Base-by-base conservation (phyloP, 805 yeast species). In the Kurtzmaniella fragi region DNA sequence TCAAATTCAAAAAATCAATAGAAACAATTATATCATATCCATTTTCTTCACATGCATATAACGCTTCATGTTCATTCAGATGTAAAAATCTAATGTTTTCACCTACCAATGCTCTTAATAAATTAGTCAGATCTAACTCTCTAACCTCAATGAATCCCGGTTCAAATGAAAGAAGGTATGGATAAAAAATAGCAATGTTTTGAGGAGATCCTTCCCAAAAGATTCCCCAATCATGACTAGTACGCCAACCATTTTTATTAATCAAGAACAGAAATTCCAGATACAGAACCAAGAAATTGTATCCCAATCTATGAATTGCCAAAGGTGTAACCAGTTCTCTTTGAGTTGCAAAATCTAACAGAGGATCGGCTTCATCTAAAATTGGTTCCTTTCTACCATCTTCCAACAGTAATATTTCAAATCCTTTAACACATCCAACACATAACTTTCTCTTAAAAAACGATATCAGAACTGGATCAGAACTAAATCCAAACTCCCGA, bases 141-240 rank as follows among this genome's bases (percentile, higher is more conserved):
- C 99, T 75, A 34, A 93, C 84, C 64, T 93, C 99, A 57, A 93
- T 87, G 52, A 93, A 89, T 42, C 78, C 83, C 14, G 82, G 77
- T 56, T 91, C 98, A 64, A 93, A 93, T 4, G 96, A 93, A 37
- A 93, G 65, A 39, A 93, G 69, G 56, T 89, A 91, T 3, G 99
- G 99, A 64, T 90, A 91, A 76, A 95, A 88, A 34, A 93, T 71
- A 13, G 97, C 95, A 59, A 93, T 88, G 44, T 82, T 80, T 54
- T 84, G 93, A 5, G 99, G 98, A 37, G 81, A 77, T 28, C 98
- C 97, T 64, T 93, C 98, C 99, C 99, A 93, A 56, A 84, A 81
- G 38, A 93, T 83, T 47, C 90, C 84, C 90, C 96, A 90, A 37
- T 87, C 91, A 32, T 93, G 87, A 46, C 90, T 79, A 14, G 95